Percentiles rank a stretch among this genome's conserved stretches.
phyloP scores from a whole-genome alignment of 768 basidiomycete genomes.

The Dendrothele bispora region DNA sequence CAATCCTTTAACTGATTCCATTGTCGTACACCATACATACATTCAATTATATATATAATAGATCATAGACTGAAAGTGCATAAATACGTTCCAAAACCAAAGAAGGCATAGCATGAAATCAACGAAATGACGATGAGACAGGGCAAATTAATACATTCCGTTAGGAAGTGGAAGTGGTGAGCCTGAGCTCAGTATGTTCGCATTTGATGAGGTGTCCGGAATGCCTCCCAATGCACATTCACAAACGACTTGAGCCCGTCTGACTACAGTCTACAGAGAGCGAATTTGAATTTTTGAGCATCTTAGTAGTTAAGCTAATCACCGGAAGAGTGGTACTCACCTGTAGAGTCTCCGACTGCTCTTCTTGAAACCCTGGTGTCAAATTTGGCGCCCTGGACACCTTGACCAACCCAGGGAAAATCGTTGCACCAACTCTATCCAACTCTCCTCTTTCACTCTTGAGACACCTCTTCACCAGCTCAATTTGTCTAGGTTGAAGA shows the following conservation, averaged over 20 bases:
- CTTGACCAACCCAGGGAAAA: constrained; percentile 89
- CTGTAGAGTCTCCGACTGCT: constrained; percentile 50
- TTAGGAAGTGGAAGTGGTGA: not conserved
- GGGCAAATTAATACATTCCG: too few relatives aligned
- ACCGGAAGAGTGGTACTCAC: constrained; percentile 25
- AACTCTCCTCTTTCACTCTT: constrained; percentile 71
- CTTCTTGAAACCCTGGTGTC: constrained; percentile 36
- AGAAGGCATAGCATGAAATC: not conserved
- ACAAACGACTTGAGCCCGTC: constrained; percentile 85
- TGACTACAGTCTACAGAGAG: constrained; percentile 57
- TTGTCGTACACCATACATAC: constrained; percentile 20
- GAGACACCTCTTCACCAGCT: constrained; percentile 81
- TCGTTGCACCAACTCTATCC: constrained; percentile 78
- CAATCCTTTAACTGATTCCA: too few relatives aligned
- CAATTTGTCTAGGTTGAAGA: constrained; percentile 77
- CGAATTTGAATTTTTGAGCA: constrained; percentile 3
- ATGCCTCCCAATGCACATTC: constrained; percentile 68
- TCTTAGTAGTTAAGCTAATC: constrained; percentile 10
- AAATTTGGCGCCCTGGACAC: constrained; percentile 47
- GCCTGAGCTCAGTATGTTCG: not conserved
- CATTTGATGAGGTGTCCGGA: constrained; percentile 13
- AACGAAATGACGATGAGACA: not conserved
- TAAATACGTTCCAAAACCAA: not conserved
- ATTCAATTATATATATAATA: constrained; percentile 1
- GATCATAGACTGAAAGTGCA: not conserved